These are phyloP conservation scores for Sporothrix variecibatus DNA, from an alignment of 2,329 filamentous ascomycete species.

Conservation along the genomic window DNA sequence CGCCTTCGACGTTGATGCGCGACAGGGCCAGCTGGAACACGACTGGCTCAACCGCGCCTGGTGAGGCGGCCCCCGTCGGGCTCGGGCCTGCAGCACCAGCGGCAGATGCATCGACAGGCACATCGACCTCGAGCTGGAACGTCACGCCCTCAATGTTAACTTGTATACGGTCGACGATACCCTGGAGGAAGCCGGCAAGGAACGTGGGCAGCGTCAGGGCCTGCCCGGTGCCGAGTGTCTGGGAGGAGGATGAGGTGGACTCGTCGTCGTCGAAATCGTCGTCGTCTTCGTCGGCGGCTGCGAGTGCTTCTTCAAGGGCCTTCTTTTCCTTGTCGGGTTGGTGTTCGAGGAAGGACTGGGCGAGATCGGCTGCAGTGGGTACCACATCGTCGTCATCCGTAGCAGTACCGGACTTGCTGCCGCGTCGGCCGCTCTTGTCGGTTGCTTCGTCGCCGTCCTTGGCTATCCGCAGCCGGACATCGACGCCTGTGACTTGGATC, in stretches of 20 bases:
- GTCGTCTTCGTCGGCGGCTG: slow-evolving; percentile 48
- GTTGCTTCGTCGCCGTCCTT: slow-evolving; percentile 8
- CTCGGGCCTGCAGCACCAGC: not conserved
- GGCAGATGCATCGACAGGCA: slow-evolving; percentile 49
- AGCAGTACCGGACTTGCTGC: slow-evolving; percentile 35
- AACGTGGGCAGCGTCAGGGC: slow-evolving; percentile 69
- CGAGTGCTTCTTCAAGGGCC: slow-evolving; percentile 68
- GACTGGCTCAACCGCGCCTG: slow-evolving; percentile 53
- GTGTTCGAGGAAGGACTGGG: slow-evolving; percentile 75
- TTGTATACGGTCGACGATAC: slow-evolving; percentile 70
- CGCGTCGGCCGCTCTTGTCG: not conserved
- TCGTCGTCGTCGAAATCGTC: slow-evolving; percentile 53
- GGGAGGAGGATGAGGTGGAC: slow-evolving; percentile 37
- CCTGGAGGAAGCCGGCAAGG: slow-evolving; percentile 70
- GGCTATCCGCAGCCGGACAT: slow-evolving; percentile 63
- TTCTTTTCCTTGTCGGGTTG: slow-evolving; percentile 66
- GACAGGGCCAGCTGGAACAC: slow-evolving; percentile 68
- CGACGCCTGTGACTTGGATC: slow-evolving; percentile 78
- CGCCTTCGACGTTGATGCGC: slow-evolving; percentile 66
- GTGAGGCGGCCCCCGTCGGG: slow-evolving; percentile 26
- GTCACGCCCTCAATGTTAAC: slow-evolving; percentile 65
- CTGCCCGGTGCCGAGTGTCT: slow-evolving; percentile 66
- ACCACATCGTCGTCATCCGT: slow-evolving; percentile 44
- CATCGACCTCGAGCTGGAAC: slow-evolving; percentile 65
- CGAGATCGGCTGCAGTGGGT: slow-evolving; percentile 71